A percentile compares a stretch with the other conserved stretches of the same genome.
Evolutionary conservation across 1,139 yeast species (phyloP).

Genomic region (Meyerozyma smithsonii): DNA sequence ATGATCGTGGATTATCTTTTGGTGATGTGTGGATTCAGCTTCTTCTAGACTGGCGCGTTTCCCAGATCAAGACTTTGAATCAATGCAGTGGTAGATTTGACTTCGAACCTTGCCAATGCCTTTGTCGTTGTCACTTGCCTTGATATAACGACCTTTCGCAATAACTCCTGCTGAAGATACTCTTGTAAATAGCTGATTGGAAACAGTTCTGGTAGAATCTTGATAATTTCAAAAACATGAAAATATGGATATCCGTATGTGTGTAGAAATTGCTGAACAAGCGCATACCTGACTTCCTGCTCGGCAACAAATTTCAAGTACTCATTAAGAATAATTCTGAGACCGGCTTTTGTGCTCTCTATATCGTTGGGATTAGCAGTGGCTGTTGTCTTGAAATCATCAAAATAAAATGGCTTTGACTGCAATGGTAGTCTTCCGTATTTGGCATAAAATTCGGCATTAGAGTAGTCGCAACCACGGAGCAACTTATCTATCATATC

Average conservation of each 20-base stretch:
- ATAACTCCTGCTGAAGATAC: constrained; percentile 3
- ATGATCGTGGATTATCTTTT: constrained; percentile 68
- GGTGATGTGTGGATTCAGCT: constrained; percentile 35
- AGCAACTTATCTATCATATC: constrained; percentile 10
- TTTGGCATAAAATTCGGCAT: constrained; percentile 32
- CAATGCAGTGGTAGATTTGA: not conserved
- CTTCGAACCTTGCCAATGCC: constrained; percentile 5
- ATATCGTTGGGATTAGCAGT: not conserved
- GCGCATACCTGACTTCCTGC: constrained; percentile 13
- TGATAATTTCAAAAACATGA: not conserved
- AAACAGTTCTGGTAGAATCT: not conserved
- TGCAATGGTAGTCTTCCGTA: constrained; percentile 21
- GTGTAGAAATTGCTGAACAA: constrained; percentile 28
- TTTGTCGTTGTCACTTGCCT: constrained; percentile 6
- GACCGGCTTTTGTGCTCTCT: constrained; percentile 4
- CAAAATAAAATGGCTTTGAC: constrained; percentile 15
- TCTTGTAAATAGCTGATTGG: constrained; percentile 15
- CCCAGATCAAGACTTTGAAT: not conserved
- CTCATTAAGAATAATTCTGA: constrained; percentile 17
- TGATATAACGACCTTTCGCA: constrained; percentile 1
- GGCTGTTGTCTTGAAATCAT: constrained; percentile 2
- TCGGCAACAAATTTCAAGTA: constrained; percentile 16
- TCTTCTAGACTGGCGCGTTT: constrained; percentile 27
- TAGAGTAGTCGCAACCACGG: constrained; percentile 22
- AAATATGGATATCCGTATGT: constrained; percentile 15